A percentile compares a stretch with the other conserved stretches of the same genome.
phyloP scores from a whole-genome alignment of 352 stramenopile species.

The Pythium guiyangense region DNA sequence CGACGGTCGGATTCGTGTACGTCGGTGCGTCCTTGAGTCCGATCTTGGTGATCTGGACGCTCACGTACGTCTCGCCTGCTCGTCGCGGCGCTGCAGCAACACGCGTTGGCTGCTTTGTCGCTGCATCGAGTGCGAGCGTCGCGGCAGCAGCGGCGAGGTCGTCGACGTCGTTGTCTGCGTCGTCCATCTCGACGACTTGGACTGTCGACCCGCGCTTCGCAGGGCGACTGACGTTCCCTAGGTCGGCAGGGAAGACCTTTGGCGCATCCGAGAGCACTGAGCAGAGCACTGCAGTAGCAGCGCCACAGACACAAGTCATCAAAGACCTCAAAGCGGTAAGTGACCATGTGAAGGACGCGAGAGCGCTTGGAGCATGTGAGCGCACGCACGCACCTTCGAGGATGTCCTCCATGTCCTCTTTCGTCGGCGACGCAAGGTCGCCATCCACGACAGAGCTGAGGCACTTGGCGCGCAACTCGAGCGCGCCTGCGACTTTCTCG shows the following conservation, averaged over 20 bases:
- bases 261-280: conserved; percentile 29
- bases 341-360: neutral
- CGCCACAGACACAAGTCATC: neutral
- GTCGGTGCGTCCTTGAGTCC: conserved; percentile 57
- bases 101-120: neutral
- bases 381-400: conserved; percentile 46
- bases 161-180: conserved; percentile 19
- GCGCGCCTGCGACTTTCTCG: conserved; percentile 32
- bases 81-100: conserved; percentile 3
- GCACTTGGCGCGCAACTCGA: conserved; percentile 51
- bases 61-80: conserved; percentile 38
- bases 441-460: conserved; percentile 49
- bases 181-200: conserved; percentile 23
- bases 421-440: conserved; percentile 41
- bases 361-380: too few relatives aligned
- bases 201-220: conserved; percentile 23
- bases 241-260: conserved; percentile 32
- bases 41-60: conserved; percentile 48
- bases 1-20: conserved; percentile 62
- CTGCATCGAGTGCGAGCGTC: neutral
- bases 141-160: conserved; percentile 1
- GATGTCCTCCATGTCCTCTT: conserved; percentile 66
- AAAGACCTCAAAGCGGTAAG: neutral
- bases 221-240: conserved; percentile 10
- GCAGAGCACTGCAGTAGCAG: conserved; percentile 37